A percentile compares a stretch with the other conserved stretches of the same genome.
Evolutionary conservation across 2,329 filamentous ascomycete species (phyloP).

Genomic region (Xenoacremonium recifei): DNA sequence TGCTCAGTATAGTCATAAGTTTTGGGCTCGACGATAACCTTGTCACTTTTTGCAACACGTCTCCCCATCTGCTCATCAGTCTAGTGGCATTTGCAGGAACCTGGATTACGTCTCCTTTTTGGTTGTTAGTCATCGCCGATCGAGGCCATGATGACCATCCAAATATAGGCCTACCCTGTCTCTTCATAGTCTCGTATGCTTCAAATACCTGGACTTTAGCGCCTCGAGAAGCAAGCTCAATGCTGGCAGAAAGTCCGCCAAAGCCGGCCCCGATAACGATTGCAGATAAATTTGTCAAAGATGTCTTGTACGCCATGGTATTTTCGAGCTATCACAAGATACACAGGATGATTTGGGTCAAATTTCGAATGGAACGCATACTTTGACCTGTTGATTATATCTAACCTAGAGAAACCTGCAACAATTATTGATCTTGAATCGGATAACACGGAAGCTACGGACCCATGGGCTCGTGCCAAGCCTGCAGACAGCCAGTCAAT

Average conservation of each 20-base stretch:
- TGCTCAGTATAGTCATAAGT: not conserved
- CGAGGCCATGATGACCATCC: not conserved
- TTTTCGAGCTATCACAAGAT: no score
- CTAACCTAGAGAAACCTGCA: no score
- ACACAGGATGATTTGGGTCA: no score
- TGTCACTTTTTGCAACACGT: not conserved
- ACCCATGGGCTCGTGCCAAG: no score
- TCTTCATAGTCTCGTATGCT: not conserved
- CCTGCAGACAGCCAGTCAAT: no score
- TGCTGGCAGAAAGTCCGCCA: not conserved
- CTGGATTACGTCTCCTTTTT: conserved; percentile 1
- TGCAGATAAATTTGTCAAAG: no score
- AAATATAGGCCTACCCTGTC: not conserved
- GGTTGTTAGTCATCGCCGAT: not conserved
- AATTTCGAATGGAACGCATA: no score
- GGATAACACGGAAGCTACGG: no score
- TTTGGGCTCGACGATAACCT: not conserved
- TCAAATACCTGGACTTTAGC: not conserved
- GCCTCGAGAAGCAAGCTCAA: not conserved
- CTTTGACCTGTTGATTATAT: no score
- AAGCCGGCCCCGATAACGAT: not conserved
- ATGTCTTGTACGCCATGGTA: no score
- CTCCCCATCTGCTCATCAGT: conserved; percentile 2
- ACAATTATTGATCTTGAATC: no score
- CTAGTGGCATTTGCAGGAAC: conserved; percentile 2